These are phyloP conservation scores for Mucor sp. DNA, from an alignment of 371 early-diverging fungal species.

Conservation along the genomic window DNA sequence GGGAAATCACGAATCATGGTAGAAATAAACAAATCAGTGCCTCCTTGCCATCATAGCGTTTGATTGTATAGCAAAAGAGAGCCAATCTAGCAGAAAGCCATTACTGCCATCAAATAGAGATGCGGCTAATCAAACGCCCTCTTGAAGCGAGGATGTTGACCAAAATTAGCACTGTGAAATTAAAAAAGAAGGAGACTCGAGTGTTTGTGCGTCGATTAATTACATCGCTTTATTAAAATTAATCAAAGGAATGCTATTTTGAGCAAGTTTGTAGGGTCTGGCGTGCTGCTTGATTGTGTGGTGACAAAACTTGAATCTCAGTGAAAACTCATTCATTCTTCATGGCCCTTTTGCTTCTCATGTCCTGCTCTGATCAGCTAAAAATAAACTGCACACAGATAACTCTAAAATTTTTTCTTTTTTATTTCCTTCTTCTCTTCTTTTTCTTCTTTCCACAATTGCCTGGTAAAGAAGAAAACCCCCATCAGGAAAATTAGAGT, in stretches of 20 bases:
- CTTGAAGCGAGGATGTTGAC: not conserved
- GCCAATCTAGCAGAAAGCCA: too few species aligned
- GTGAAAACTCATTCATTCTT: not conserved
- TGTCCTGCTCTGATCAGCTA: not conserved
- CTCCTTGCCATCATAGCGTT: too few species aligned
- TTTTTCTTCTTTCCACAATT: not conserved
- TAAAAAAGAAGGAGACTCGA: not conserved
- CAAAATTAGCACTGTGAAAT: not conserved
- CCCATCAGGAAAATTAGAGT: not conserved
- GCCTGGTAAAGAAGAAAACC: not conserved
- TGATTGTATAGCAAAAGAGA: too few species aligned
- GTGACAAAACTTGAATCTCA: not conserved
- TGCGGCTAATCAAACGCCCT: not conserved
- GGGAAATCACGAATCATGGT: not conserved
- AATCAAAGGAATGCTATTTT: slow-evolving; percentile 2
- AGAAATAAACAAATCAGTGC: not conserved
- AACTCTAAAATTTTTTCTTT: slow-evolving; percentile 3
- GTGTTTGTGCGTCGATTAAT: not conserved
- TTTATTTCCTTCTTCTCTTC: slow-evolving; percentile 5
- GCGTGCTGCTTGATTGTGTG: not conserved
- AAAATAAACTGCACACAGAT: slow-evolving; percentile 7
- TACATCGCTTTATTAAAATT: not conserved
- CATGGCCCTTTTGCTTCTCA: not conserved
- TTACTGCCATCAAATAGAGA: not conserved
- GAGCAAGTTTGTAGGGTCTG: not conserved